Base-by-base conservation (phyloP, 2,329 filamentous ascomycete species). In the Calonectria naviculata region DNA sequence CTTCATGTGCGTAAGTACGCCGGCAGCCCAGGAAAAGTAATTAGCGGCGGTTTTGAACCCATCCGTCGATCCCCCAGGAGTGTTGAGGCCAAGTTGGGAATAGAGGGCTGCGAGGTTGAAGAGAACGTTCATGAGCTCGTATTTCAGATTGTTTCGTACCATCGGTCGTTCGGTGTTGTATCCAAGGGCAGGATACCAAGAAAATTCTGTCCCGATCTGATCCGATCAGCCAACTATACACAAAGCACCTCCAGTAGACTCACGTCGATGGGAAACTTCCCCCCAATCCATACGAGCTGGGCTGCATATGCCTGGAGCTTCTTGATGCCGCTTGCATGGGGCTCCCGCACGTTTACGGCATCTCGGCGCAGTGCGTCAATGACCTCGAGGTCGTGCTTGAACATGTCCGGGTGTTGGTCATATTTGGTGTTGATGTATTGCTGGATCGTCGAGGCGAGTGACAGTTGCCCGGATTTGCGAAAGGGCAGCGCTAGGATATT, bases 371-470 rank as follows among this genome's bases (percentile, higher is more conserved):
- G 86, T 60, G 90, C 87, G 81, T 98, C 95, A 79, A 99, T 95
- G 75, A 93, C 90, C 80, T 95, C 92, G 70, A 91, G 91, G 85
- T 99, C 97, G 74, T 94, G 90, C 73, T 91, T 91, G 84, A 99
- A 99, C 93, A 98, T 97, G 83, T 98, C 95, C 38, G 97, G 96
- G 81, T 98, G 96, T 82, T 99, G 97, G 84, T 98, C 96, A 92
- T 98, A 98, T 88, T 98, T 98, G 83, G 91, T 93, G 72, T 95
- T 97, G 80, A 99, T 98, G 86, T 99, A 98, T 81, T 97, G 93
- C 75, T 94, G 95, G 81, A 99, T 95, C 61, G 95, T 93, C 72
- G 91, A 88, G 67, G 94, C 93, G 72, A 98, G 89, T 70, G 93
- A 93, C 46, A 98, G 88, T 68, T 93, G 89, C 74, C 93, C 91